Conservation (phyloP, 2,329 filamentous ascomycete species). For the Talaromyces sp. region DNA sequence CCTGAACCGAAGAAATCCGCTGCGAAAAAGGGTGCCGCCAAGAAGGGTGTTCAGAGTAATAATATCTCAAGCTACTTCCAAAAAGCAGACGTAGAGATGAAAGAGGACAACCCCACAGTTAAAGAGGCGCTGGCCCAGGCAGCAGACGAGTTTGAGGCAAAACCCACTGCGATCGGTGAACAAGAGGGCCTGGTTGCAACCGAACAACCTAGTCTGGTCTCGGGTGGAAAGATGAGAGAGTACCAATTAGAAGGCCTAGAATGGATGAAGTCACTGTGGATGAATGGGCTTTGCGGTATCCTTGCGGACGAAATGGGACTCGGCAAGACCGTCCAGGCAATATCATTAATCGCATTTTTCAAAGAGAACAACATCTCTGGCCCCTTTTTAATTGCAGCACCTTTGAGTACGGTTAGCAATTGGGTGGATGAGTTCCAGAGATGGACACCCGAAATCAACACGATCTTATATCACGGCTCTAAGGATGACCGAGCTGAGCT, state of each 20-base stretch:
- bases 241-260: conserved; percentile 94
- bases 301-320: conserved; percentile 92
- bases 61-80: conserved; percentile 59
- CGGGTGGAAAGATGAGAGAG: conserved; percentile 83
- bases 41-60: conserved; percentile 24
- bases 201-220: conserved; percentile 77
- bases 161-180: conserved; percentile 57
- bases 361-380: conserved; percentile 84
- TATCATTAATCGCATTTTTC: conserved; percentile 79
- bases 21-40: conserved; percentile 21
- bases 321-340: conserved; percentile 88
- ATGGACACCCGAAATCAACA: conserved; percentile 86
- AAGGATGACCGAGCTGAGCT: conserved; percentile 72
- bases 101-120: conserved; percentile 50
- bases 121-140: conserved; percentile 56
- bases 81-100: conserved; percentile 53
- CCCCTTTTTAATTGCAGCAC: conserved; percentile 85
- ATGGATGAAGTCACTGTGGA: conserved; percentile 78
- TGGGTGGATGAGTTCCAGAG: conserved; percentile 92
- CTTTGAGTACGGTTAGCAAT: conserved; percentile 86
- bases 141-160: conserved; percentile 53
- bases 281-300: conserved; percentile 89
- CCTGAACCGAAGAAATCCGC: conserved; percentile 19
- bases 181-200: conserved; percentile 69
- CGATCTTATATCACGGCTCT: conserved; percentile 84